phyloP scores from a whole-genome alignment of 345 rosid species.

The Hibiscus trionum region DNA sequence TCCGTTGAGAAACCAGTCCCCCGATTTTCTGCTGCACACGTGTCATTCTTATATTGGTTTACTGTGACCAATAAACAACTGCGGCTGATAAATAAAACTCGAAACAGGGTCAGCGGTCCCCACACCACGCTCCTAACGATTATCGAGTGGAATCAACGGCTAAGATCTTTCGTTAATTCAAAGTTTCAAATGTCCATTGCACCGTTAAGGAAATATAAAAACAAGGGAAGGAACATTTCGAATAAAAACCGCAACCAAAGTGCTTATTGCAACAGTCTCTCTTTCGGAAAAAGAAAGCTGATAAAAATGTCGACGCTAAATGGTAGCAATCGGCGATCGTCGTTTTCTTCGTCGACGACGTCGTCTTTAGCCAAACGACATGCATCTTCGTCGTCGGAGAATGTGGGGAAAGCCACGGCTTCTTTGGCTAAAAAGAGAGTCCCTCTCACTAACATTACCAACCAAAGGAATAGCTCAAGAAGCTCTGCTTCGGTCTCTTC shows the following conservation, averaged over 20 bases:
- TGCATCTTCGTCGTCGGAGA: slow-evolving; percentile 36
- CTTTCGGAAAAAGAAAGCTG: slow-evolving; percentile 4
- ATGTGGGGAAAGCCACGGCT: slow-evolving; percentile 28
- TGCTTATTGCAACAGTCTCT: background rate
- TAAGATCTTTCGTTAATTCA: slow-evolving; percentile 20
- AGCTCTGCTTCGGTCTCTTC: slow-evolving; percentile 39
- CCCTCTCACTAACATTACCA: slow-evolving; percentile 66
- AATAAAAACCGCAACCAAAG: background rate
- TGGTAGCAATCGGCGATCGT: slow-evolving; percentile 18
- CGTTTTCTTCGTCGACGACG: slow-evolving; percentile 41
- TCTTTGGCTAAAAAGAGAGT: slow-evolving; percentile 59
- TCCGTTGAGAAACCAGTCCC: background rate
- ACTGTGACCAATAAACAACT: background rate
- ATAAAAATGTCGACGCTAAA: slow-evolving; percentile 24
- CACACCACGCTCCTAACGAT: slow-evolving; percentile 25
- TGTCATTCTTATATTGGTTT: background rate
- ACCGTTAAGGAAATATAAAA: slow-evolving; percentile 2
- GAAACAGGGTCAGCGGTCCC: slow-evolving; percentile 10
- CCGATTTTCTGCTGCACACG: background rate
- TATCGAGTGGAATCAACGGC: slow-evolving; percentile 25
- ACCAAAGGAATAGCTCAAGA: slow-evolving; percentile 43
- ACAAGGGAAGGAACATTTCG: background rate
- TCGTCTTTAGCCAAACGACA: slow-evolving; percentile 45
- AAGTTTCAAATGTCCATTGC: slow-evolving; percentile 14
- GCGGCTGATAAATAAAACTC: background rate